Percentiles rank a stretch among this genome's conserved stretches.
Conservation (phyloP, 2,329 filamentous ascomycete species). For the Ophiostoma perfectum region DNA sequence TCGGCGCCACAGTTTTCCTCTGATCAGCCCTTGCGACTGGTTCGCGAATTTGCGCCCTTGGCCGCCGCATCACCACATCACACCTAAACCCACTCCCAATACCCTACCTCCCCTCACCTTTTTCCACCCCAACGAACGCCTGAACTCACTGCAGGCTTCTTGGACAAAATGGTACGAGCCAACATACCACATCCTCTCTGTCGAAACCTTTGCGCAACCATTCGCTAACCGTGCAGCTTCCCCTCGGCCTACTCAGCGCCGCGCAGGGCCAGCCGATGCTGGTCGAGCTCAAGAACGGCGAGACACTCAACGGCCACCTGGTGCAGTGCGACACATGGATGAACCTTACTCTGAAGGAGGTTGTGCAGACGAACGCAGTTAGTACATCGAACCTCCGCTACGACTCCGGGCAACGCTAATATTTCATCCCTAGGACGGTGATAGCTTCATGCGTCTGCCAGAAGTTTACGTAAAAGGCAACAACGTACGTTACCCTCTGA, state of each 20-base stretch:
- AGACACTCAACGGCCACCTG: conserved; percentile 93
- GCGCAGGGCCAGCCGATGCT: conserved; percentile 98
- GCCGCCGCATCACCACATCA: conserved; percentile 1
- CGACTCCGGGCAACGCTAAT: background rate
- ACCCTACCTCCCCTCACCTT: conserved; percentile 12
- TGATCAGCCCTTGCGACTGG: conserved; percentile 1
- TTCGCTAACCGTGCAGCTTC: conserved; percentile 46
- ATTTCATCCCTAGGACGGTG: conserved; percentile 63
- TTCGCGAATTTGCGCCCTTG: conserved; percentile 13
- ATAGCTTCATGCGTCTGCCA: conserved; percentile 85
- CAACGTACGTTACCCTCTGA: conserved; percentile 59
- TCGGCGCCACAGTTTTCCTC: conserved; percentile 16
- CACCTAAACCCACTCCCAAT: background rate
- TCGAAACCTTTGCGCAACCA: background rate
- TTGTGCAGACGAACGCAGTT: conserved; percentile 88
- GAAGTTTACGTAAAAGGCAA: conserved; percentile 97
- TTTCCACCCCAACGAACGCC: conserved; percentile 19
- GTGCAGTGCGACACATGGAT: conserved; percentile 99
- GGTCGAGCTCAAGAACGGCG: conserved; percentile 94
- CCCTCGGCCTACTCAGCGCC: conserved; percentile 81
- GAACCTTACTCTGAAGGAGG: conserved; percentile 96
- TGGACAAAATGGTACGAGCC: conserved; percentile 20
- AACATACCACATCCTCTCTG: background rate
- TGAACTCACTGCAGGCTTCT: conserved; percentile 15
- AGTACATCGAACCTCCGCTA: conserved; percentile 26